These are phyloP conservation scores for Cyberlindnera xylosilytica DNA, from an alignment of 805 yeast species.

Conservation along the genomic window DNA sequence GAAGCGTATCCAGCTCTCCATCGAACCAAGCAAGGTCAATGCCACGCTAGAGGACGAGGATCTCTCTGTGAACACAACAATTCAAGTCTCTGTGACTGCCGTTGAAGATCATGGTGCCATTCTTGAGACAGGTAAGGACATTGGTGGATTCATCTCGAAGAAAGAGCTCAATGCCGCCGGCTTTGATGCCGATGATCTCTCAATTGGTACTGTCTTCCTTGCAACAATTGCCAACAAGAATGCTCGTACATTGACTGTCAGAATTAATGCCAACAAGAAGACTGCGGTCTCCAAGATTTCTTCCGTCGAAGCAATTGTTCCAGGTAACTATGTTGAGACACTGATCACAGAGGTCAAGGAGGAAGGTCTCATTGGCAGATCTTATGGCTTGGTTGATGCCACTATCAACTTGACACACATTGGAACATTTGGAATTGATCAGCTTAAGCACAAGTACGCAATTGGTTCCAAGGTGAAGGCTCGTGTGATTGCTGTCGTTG, in stretches of 20 bases:
- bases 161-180: constrained; percentile 52
- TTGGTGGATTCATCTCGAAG: constrained; percentile 72
- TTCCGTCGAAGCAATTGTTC: constrained; percentile 75
- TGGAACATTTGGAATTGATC: constrained; percentile 41
- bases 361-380: constrained; percentile 69
- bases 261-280: constrained; percentile 42
- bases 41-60: constrained; percentile 60
- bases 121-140: constrained; percentile 62
- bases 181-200: constrained; percentile 34
- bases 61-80: constrained; percentile 51
- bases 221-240: constrained; percentile 51
- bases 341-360: constrained; percentile 54
- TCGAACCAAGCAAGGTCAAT: constrained; percentile 76
- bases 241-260: constrained; percentile 58
- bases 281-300: constrained; percentile 55
- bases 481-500: constrained; percentile 64
- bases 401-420: constrained; percentile 68
- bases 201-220: constrained; percentile 69
- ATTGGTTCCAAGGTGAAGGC: constrained; percentile 66
- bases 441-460: constrained; percentile 59
- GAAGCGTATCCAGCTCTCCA: constrained; percentile 65
- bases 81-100: constrained; percentile 77
- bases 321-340: constrained; percentile 82
- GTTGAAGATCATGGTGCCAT: constrained; percentile 92
- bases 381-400: constrained; percentile 72